Evolutionary conservation across 371 early-diverging fungal species (phyloP), one percentile per base, ranked within the genome.

Genomic region (Haplosporangium sp.): DNA sequence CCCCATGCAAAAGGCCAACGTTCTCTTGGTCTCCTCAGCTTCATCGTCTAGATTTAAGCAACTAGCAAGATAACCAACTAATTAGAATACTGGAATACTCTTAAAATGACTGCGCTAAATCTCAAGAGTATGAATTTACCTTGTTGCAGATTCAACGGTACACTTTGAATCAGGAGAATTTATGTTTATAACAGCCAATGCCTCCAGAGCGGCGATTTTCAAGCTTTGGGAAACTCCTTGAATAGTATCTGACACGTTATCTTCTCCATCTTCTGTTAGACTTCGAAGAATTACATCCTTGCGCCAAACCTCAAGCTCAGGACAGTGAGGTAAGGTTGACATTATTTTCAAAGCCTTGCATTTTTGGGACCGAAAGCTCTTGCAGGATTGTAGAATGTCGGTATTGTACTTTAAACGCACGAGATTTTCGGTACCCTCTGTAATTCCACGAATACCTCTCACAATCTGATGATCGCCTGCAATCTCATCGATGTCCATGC

Each of bases 371-470:
- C 42, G 27, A 13, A 79, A 74, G 15, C 74, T 56, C 7, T 57
- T 37, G 35, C 71, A 67, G 9, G 74, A 60, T 45, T 71, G 67
- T 1, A 79, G 71, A 19, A 79, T 63, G 11, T 37, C 38, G 2
- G 79, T 63, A 20, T 70, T 63, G 17, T 58, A 69, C 35, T 63
- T 60, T 7, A 79, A 58, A 6, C 74, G 74, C 10, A 67, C 15
- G 8, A 70, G 65, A 48, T 74, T 72, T 47, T 74, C 79, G 20
- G 73, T 70, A 11, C 74, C 71, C 9, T 74, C 74, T 1, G 59
- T 37, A 7, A 79, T 52, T n/a, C 42, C 50, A 10, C 60, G 62
- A 10, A 79, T 45, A 8, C 50, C 63, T 0, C 42, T 57, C 9
- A 45, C 71, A 15, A 79, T 52, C 37, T 74, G 74, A 35, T 65